Conservation (phyloP, 73 alveolate genomes). For the Paramecium biaurelia region DNA sequence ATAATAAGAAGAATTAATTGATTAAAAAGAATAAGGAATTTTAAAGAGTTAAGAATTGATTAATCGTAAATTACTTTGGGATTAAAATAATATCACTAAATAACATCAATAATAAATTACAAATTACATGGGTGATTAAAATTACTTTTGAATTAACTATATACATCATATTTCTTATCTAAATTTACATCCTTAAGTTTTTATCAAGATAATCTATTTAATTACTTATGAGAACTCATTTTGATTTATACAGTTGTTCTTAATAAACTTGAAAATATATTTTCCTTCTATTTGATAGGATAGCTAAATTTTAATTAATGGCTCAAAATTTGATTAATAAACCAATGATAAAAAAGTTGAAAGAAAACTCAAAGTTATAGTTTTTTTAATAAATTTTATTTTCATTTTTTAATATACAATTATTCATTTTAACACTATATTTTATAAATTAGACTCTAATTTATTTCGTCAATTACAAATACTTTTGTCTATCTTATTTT, state of each 20-base stretch:
- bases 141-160: neutral
- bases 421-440: too few relatives aligned
- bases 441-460: too few relatives aligned
- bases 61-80: conserved; percentile 19
- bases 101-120: neutral
- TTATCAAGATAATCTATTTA: too few relatives aligned
- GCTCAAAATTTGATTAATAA: too few relatives aligned
- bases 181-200: too few relatives aligned
- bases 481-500: neutral
- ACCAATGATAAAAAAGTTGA: neutral
- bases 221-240: too few relatives aligned
- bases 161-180: neutral
- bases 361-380: neutral
- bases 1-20: neutral
- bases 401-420: too few relatives aligned
- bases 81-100: neutral
- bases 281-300: too few relatives aligned
- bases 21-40: neutral
- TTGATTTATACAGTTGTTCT: too few relatives aligned
- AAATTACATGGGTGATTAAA: neutral
- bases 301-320: too few relatives aligned
- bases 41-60: neutral
- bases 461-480: neutral
- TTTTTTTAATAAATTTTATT: too few relatives aligned
- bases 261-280: neutral